These are phyloP conservation scores for Coniella lustricola DNA, from an alignment of 2,329 filamentous ascomycete species.

Conservation along the genomic window DNA sequence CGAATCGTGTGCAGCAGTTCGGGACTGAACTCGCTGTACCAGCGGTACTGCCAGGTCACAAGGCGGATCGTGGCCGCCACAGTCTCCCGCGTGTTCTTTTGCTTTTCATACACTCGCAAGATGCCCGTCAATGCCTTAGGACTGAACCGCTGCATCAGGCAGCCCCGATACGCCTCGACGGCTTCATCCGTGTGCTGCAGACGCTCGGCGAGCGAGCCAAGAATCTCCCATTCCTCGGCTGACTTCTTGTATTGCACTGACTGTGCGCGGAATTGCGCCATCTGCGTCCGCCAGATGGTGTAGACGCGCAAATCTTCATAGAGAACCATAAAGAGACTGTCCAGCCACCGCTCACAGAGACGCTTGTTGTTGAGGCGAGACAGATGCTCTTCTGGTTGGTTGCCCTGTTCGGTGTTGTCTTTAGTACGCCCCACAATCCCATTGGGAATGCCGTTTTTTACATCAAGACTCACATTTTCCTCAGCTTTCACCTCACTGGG, in stretches of 20 bases:
- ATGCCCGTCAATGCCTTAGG: constrained; percentile 87
- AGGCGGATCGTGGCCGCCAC: constrained; percentile 82
- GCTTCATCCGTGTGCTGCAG: constrained; percentile 89
- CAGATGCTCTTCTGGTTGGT: constrained; percentile 62
- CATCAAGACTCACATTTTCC: constrained; percentile 52
- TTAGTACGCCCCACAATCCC: too few relatives aligned
- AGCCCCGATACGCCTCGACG: constrained; percentile 85
- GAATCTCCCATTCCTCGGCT: constrained; percentile 95
- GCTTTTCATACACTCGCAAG: constrained; percentile 68
- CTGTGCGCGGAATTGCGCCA: constrained; percentile 90
- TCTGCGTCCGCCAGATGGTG: constrained; percentile 98
- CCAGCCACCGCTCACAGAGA: constrained; percentile 93
- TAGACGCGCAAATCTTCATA: constrained; percentile 98
- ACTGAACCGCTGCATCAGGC: constrained; percentile 80
- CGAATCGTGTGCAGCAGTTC: constrained; percentile 81
- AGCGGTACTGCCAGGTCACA: constrained; percentile 96
- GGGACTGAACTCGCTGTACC: constrained; percentile 99
- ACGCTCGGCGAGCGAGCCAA: constrained; percentile 85
- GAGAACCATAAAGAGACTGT: constrained; percentile 98
- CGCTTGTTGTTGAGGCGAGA: constrained; percentile 96
- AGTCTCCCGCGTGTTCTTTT: constrained; percentile 71
- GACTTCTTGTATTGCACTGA: constrained; percentile 95
- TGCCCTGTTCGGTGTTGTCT: constrained; percentile 39
- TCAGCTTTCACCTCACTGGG: constrained; percentile 72
- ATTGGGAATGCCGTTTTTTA: too few relatives aligned